A percentile compares a stretch with the other conserved stretches of the same genome.
Conservation (phyloP, 139 green algal genomes). For the Zygnema circumcarinatum region DNA sequence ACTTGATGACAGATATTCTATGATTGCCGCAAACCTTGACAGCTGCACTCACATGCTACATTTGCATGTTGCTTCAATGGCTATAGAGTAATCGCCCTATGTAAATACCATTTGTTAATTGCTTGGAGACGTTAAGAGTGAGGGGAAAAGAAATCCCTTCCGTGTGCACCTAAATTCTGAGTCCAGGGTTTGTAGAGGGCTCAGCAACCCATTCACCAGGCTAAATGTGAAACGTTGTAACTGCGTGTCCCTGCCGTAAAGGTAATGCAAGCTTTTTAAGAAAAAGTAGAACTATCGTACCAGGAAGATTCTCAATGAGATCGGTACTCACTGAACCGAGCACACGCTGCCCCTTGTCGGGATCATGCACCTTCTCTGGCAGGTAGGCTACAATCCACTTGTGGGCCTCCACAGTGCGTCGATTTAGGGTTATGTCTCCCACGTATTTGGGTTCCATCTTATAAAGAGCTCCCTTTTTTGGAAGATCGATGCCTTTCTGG, state of each 20-base stretch:
- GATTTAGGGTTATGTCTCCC: constrained; percentile 18
- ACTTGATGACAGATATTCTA: not conserved
- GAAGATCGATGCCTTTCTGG: constrained; percentile 8
- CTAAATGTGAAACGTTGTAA: no score
- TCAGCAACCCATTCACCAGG: no score
- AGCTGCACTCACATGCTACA: not conserved
- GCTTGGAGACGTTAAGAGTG: not conserved
- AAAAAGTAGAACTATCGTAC: not conserved
- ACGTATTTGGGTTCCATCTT: constrained; percentile 4
- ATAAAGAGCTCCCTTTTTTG: not conserved
- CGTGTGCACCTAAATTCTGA: not conserved
- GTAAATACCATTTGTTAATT: no score
- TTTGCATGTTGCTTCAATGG: not conserved
- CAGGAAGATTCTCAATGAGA: not conserved
- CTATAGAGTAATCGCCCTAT: no score
- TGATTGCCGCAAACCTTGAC: not conserved
- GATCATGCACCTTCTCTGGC: not conserved
- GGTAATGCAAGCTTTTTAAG: not conserved
- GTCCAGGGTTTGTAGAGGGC: no score
- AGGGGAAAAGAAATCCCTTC: no score
- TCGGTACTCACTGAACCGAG: not conserved
- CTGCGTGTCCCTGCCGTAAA: not conserved
- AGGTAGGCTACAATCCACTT: constrained; percentile 13
- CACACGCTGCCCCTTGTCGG: not conserved
- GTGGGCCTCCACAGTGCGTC: not conserved